Evolutionary conservation across 495 filamentous ascomycete species (phyloP), one percentile per base, ranked within the genome.

Genomic region (Oidiodendron maius): DNA sequence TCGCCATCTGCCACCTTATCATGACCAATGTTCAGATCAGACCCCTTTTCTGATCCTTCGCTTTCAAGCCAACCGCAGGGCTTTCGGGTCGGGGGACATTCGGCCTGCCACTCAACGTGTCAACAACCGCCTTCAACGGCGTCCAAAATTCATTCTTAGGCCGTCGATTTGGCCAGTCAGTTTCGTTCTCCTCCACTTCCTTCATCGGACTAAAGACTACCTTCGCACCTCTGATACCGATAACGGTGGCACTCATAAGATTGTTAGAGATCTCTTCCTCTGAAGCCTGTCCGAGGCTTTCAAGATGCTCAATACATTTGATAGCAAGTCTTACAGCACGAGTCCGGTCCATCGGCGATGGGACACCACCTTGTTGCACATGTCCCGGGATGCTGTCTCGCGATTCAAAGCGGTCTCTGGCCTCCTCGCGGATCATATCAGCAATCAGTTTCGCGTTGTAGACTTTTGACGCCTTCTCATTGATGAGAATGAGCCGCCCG

Each of bases 281-380:
- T n/a, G 76, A 68, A 51, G 78, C 78, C 9, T 77, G 79, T 1
- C 80, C 81, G 53, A 80, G 94, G 22, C 70, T 66, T 66, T 99
- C 94, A 5, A 99, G 67, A 57, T 94, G 87, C 66, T 95, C 81
- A 55, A 97, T 82, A 61, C 87, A 91, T 62, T 85, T 87, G 60
- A 97, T 91, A 13, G 91, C 88, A 58, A 99, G 80, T 40, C 94
- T 79, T 9, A 96, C 81, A 2, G 94, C 93, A 47, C 94, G 83
- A 40, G 91, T 89, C 47, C 94, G 83, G 65, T 99, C 94, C 91
- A 97, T 96, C 4, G 91, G 82, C 1, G 87, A 91, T 0, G 94
- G 94, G 18, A 85, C 89, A 32, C 90, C 90, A 58, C 93, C 93
- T 67, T 98, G 91, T 64, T 96, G 93, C 57, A 96, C 93, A 66